These are phyloP conservation scores for Marasmius fiardii DNA, from an alignment of 1,284 basidiomycete genomes.

Conservation along the genomic window DNA sequence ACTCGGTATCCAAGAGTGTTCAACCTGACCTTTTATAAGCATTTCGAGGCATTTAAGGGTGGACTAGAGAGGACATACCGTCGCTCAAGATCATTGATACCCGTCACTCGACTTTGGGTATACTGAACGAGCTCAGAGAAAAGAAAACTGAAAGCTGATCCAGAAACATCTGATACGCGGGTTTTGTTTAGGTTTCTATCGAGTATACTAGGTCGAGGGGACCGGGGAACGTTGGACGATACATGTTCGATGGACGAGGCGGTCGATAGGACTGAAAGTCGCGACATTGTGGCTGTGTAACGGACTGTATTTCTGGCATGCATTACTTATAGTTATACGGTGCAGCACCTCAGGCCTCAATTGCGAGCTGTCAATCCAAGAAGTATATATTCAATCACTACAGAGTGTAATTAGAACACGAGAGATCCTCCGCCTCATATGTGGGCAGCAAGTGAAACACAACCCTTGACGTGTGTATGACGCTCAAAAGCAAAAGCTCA, in stretches of 20 bases:
- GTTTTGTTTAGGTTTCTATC: slow-evolving; percentile 86
- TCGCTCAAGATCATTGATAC: slow-evolving; percentile 92
- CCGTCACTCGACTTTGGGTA: slow-evolving; percentile 91
- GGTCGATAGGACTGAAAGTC: slow-evolving; percentile 1
- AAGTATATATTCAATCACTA: no score
- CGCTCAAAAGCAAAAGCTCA: no score
- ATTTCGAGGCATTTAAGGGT: slow-evolving; percentile 13
- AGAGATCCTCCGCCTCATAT: no score
- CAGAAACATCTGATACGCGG: slow-evolving; percentile 75
- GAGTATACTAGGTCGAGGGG: slow-evolving; percentile 64
- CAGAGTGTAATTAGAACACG: no score
- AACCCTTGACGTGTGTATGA: no score
- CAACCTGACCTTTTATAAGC: slow-evolving; percentile 48
- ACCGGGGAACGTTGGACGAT: background rate
- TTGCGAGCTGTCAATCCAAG: no score
- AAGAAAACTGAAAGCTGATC: slow-evolving; percentile 82
- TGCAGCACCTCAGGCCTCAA: no score
- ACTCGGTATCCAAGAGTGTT: slow-evolving; percentile 90
- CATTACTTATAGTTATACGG: no score
- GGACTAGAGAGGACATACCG: slow-evolving; percentile 36
- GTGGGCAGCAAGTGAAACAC: no score
- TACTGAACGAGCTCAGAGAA: slow-evolving; percentile 93
- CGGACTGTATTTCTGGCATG: no score
- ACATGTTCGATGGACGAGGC: slow-evolving; percentile 2
- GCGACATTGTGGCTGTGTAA: background rate